Evolutionary conservation across 805 yeast genomes (phyloP).

Genomic region (Saturnispora galanensis): DNA sequence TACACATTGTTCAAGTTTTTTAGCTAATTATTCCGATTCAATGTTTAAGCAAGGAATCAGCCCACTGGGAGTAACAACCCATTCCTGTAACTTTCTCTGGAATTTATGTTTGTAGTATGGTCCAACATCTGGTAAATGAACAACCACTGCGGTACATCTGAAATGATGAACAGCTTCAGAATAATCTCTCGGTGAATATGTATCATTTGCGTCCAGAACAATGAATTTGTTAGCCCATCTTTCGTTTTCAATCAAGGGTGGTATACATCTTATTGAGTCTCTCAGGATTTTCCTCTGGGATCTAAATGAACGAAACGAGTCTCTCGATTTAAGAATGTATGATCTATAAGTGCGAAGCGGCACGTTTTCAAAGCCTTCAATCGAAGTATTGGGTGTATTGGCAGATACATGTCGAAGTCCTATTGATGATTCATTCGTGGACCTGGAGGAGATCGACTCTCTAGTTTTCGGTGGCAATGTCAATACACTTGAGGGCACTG

Average conservation of each 20-base stretch:
- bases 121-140: slow-evolving; percentile 10
- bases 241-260: slow-evolving; percentile 24
- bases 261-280: slow-evolving; percentile 29
- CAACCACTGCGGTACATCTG: slow-evolving; percentile 8
- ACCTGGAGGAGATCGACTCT: slow-evolving; percentile 3
- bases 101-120: slow-evolving; percentile 9
- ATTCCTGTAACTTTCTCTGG: slow-evolving; percentile 24
- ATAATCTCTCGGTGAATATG: slow-evolving; percentile 11
- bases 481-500: too few species aligned
- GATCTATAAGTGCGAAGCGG: slow-evolving; percentile 6
- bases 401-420: not conserved
- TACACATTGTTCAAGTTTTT: not conserved
- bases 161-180: slow-evolving; percentile 6
- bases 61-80: slow-evolving; percentile 27
- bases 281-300: slow-evolving; percentile 21
- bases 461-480: not conserved
- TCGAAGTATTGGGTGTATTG: slow-evolving; percentile 8
- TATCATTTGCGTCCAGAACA: slow-evolving; percentile 18
- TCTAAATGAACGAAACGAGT: slow-evolving; percentile 12
- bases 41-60: slow-evolving; percentile 21
- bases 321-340: slow-evolving; percentile 7
- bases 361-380: not conserved
- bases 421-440: slow-evolving; percentile 1
- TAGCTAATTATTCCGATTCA: not conserved
- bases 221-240: slow-evolving; percentile 27